Evolutionary conservation across 345 rosid genomes (phyloP), one percentile per base, ranked within the genome.

Genomic region (Eutrema japonicum): DNA sequence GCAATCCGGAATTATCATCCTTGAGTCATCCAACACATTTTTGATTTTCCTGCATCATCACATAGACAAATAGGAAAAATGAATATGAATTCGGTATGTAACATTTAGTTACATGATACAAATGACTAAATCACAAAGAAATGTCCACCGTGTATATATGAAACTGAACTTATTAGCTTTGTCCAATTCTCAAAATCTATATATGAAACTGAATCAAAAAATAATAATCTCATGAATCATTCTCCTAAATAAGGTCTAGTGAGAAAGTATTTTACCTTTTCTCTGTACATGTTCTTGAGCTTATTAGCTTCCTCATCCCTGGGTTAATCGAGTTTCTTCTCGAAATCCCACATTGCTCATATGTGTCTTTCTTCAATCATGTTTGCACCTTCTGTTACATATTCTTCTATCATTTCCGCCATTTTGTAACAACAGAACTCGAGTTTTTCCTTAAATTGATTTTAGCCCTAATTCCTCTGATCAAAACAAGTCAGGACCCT

Each of bases 241-340:
- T 22, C 3, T 27, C 2, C 22, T 29, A 12, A 27, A 10, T 12
- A 8, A 51, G 32, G 8, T 51, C 8, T 22, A 22, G 22, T 27
- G 27, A 42, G 8, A 66, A 60, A 59, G 59, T 59, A 7, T 2
- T 22, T 6, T 70, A 94, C 98, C 97, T 95, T 92, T 84, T 86
- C 92, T 57, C 76, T 80, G 74, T 18, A 18, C 18, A 18, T 18
- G 18, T 1, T 80, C 61, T 81, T 82, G 52, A 95, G 87, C 83
- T 82, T 86, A 62, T 87, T 92, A 77, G 99, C 98, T 78, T 95
- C 98, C 66, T 92, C 98, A 73, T 95, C 99, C 97, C 92, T 92
- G 69, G 99, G 88, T 76, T 90, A 93, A 82, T 95, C 99, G 82
- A 92, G 91, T 71, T 85, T 89, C 81, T 90, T 86, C 64, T 95